phyloP scores from a whole-genome alignment of 495 filamentous ascomycete genomes.

The Neurospora sublineolata region DNA sequence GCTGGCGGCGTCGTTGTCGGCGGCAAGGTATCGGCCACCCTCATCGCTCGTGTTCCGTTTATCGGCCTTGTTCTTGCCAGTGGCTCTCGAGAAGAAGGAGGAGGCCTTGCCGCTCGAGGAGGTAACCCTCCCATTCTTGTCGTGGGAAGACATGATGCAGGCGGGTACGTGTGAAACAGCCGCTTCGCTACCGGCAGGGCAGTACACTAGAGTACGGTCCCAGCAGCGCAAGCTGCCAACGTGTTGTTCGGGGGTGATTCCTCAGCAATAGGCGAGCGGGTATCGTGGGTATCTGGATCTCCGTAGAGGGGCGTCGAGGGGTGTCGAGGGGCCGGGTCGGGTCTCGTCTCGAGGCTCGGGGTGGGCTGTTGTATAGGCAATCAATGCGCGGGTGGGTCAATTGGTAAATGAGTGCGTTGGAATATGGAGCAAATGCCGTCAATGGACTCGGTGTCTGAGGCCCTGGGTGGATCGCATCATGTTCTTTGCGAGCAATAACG shows the following conservation, averaged over 20 bases:
- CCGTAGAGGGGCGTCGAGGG: background rate
- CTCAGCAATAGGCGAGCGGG: constrained; percentile 3
- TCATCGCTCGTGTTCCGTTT: constrained; percentile 45
- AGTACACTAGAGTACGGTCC: background rate
- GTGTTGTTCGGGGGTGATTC: constrained; percentile 7
- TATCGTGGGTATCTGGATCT: background rate
- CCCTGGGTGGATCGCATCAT: constrained; percentile 31
- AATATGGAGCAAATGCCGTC: constrained; percentile 14
- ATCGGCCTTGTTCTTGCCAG: constrained; percentile 54
- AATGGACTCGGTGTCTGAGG: constrained; percentile 29
- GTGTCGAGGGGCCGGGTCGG: constrained; percentile 2
- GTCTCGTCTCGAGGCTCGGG: background rate
- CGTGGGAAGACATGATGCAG: constrained; percentile 46
- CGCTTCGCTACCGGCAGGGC: constrained; percentile 8
- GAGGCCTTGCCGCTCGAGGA: constrained; percentile 69
- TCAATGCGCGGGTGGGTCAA: constrained; percentile 17
- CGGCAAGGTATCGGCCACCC: constrained; percentile 33
- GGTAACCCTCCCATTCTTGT: constrained; percentile 58
- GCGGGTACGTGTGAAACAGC: constrained; percentile 21
- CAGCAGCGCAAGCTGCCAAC: constrained; percentile 6
- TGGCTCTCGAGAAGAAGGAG: constrained; percentile 62
- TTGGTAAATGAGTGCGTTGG: constrained; percentile 11
- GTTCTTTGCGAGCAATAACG: constrained; percentile 12
- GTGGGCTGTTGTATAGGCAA: constrained; percentile 3
- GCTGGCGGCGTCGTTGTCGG: constrained; percentile 41